These are phyloP conservation scores for Pisolithus thermaeus DNA, from an alignment of 1,284 basidiomycete genomes.

Conservation along the genomic window DNA sequence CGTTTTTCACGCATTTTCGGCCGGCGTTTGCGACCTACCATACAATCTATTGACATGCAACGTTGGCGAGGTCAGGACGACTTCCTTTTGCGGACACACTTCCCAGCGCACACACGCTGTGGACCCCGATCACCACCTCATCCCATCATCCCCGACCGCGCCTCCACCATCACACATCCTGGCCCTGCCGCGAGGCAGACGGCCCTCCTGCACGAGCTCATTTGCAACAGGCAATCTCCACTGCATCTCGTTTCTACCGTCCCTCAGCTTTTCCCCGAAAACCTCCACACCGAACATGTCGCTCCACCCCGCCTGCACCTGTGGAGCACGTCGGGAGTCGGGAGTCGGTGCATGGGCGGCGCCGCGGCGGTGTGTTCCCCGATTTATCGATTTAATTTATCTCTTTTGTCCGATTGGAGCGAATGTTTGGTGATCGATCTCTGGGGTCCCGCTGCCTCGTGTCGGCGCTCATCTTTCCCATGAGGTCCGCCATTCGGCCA, in stretches of 20 bases:
- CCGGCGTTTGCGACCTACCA: slow-evolving; percentile 17
- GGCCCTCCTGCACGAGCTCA: background rate
- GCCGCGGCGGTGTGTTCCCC: too few relatives aligned
- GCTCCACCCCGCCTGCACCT: slow-evolving; percentile 1
- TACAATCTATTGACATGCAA: slow-evolving; percentile 22
- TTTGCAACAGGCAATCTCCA: background rate
- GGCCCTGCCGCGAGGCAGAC: background rate
- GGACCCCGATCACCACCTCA: slow-evolving; percentile 15
- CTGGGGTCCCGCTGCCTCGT: slow-evolving; percentile 27
- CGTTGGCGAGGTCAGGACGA: slow-evolving; percentile 26
- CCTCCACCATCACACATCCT: slow-evolving; percentile 4
- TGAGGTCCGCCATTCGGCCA: slow-evolving; percentile 13
- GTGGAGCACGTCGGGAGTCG: background rate
- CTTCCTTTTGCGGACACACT: slow-evolving; percentile 10
- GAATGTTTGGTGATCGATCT: slow-evolving; percentile 7
- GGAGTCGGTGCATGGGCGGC: too few relatives aligned
- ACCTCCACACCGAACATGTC: background rate
- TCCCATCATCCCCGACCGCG: slow-evolving; percentile 15
- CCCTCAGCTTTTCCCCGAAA: slow-evolving; percentile 17
- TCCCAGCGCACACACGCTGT: slow-evolving; percentile 8
- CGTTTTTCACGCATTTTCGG: slow-evolving; percentile 8
- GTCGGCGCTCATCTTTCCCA: slow-evolving; percentile 23
- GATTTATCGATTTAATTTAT: too few relatives aligned
- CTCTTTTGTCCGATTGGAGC: too few relatives aligned
- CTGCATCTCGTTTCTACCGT: background rate